A percentile compares a stretch with the other conserved stretches of the same genome.
Evolutionary conservation across 805 yeast genomes (phyloP).

Genomic region (Lipomyces chichibuensis): DNA sequence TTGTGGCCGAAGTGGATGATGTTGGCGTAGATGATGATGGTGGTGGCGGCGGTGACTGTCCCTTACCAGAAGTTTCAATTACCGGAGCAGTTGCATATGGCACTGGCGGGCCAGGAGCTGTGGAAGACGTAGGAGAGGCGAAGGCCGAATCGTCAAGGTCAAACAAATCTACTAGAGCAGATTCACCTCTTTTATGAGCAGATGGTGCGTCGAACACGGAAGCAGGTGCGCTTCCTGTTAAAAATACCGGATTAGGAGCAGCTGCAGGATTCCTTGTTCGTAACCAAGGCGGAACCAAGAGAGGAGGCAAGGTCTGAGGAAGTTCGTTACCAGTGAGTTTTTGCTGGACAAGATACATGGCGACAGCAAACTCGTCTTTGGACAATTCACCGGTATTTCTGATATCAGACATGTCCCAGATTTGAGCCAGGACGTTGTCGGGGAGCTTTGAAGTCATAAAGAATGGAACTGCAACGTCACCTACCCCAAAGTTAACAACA

Average conservation of each 20-base stretch:
- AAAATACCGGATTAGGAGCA: conserved; percentile 9
- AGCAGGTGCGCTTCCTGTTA: conserved; percentile 3
- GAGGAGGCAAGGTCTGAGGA: conserved; percentile 76
- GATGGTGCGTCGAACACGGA: conserved; percentile 14
- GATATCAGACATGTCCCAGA: conserved; percentile 94
- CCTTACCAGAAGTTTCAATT: conserved; percentile 11
- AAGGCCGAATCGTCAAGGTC: conserved; percentile 55
- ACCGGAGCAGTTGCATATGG: conserved; percentile 36
- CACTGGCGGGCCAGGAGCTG: neutral
- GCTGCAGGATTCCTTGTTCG: conserved; percentile 27
- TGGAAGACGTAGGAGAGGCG: conserved; percentile 32
- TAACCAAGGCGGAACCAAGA: conserved; percentile 49
- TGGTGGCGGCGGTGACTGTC: conserved; percentile 22
- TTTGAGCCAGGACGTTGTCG: conserved; percentile 80
- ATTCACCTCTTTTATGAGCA: conserved; percentile 45
- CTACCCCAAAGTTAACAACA: conserved; percentile 38
- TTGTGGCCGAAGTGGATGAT: conserved; percentile 41
- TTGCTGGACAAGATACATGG: conserved; percentile 89
- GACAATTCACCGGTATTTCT: conserved; percentile 83
- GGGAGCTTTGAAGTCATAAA: conserved; percentile 83
- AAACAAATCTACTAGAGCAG: conserved; percentile 68
- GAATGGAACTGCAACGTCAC: conserved; percentile 84
- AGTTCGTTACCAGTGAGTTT: conserved; percentile 74
- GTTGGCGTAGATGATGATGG: conserved; percentile 32
- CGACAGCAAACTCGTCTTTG: conserved; percentile 83